Evolutionary conservation across 306 rosid genomes (phyloP).

Genomic region (Medicago lupulina): DNA sequence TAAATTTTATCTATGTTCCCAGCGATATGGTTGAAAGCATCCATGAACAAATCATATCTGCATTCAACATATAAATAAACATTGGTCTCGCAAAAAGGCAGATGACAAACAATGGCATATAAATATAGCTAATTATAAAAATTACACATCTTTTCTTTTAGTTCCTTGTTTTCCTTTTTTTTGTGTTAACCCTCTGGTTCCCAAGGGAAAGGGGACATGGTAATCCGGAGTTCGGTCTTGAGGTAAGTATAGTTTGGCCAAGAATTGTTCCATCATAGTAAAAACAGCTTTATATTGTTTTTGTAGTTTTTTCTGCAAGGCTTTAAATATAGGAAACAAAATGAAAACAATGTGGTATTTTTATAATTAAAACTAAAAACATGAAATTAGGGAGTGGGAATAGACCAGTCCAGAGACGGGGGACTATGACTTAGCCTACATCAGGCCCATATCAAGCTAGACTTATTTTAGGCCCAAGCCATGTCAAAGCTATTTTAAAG

Average conservation of each 20-base stretch:
- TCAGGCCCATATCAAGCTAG: not conserved
- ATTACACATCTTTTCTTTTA: not conserved
- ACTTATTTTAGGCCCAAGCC: not conserved
- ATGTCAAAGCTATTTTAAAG: not conserved
- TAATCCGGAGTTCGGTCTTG: too few species aligned
- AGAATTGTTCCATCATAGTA: too few species aligned
- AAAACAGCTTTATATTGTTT: too few species aligned
- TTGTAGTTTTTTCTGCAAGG: too few species aligned
- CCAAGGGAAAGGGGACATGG: too few species aligned
- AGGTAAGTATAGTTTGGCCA: too few species aligned
- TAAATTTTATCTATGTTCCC: slow-evolving; percentile 85
- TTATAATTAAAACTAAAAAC: too few species aligned
- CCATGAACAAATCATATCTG: slow-evolving; percentile 90
- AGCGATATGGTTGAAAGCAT: slow-evolving; percentile 89
- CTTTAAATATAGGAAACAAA: too few species aligned
- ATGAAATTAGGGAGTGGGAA: not conserved
- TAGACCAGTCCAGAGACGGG: not conserved
- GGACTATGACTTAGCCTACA: not conserved
- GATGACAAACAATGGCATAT: slow-evolving; percentile 12
- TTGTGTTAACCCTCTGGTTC: too few species aligned
- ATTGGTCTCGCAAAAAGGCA: slow-evolving; percentile 35
- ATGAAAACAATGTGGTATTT: too few species aligned
- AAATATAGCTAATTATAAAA: slow-evolving; percentile 5
- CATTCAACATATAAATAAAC: slow-evolving; percentile 45
- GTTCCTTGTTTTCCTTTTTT: not conserved